A percentile compares a stretch with the other conserved stretches of the same genome.
Conservation (phyloP, 805 yeast species). For the Nakazawaea pomicola region DNA sequence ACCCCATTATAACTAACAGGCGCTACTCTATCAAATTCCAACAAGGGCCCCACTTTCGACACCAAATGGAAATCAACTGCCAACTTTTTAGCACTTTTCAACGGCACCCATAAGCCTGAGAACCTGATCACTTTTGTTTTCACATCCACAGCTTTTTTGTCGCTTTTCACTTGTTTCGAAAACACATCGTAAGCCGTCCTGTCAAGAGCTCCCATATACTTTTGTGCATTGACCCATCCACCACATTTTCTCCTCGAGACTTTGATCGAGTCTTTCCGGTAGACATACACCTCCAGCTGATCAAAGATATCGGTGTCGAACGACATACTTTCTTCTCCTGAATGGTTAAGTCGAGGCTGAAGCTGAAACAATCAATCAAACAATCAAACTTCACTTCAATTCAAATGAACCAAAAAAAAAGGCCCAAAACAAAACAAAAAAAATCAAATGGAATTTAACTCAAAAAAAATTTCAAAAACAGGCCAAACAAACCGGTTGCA, state of each 20-base stretch:
- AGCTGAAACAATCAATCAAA: no score
- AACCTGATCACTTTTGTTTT: not conserved
- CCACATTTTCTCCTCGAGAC: constrained; percentile 37
- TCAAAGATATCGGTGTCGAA: constrained; percentile 35
- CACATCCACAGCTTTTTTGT: not conserved
- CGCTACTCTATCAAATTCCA: constrained; percentile 5
- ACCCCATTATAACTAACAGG: not conserved
- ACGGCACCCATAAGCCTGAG: constrained; percentile 5
- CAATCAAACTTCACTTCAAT: no score
- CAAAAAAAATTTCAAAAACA: not conserved
- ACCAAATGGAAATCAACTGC: not conserved
- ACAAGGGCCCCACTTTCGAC: not conserved
- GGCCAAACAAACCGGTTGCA: not conserved
- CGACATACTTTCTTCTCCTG: no score
- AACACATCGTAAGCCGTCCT: not conserved
- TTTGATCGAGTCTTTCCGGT: constrained; percentile 32
- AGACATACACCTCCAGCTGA: constrained; percentile 27
- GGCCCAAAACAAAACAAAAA: not conserved
- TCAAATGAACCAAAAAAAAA: not conserved
- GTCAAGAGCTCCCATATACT: constrained; percentile 32
- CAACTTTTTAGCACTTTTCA: constrained; percentile 5
- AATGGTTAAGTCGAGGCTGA: no score
- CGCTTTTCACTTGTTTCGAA: not conserved
- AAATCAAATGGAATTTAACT: not conserved
- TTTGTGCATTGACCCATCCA: constrained; percentile 33